Conservation (phyloP, 768 basidiomycete genomes). For the Boletus rubescentipes region DNA sequence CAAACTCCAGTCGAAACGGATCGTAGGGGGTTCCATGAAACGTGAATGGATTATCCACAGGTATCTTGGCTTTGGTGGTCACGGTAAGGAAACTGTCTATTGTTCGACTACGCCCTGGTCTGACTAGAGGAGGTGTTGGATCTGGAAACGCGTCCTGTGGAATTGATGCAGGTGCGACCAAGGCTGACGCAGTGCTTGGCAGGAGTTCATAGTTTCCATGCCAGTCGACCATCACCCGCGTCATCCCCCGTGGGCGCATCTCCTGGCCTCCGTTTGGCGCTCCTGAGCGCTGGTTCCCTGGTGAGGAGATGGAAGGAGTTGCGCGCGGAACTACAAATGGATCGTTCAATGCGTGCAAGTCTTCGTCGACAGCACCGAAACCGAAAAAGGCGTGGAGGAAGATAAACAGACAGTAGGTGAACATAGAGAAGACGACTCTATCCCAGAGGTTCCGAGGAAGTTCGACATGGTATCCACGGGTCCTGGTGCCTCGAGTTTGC, state of each 20-base stretch:
- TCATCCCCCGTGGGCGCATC: not conserved
- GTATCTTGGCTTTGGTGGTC: not conserved
- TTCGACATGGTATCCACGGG: not conserved
- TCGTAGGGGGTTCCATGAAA: constrained; percentile 18
- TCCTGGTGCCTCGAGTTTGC: not conserved
- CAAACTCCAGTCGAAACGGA: constrained; percentile 21
- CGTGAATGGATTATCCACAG: not conserved
- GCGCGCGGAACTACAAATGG: not conserved
- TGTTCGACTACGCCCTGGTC: not conserved
- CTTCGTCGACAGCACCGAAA: constrained; percentile 11
- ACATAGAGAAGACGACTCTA: constrained; percentile 23
- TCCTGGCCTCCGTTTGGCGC: not conserved
- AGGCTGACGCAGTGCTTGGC: not conserved
- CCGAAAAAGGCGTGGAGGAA: constrained; percentile 30
- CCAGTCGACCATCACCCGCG: constrained; percentile 18
- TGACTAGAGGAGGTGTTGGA: constrained; percentile 11
- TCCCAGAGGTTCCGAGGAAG: constrained; percentile 20
- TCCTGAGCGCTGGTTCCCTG: not conserved
- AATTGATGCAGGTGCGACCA: constrained; percentile 3
- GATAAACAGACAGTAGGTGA: constrained; percentile 22
- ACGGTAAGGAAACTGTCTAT: not conserved
- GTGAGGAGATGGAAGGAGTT: not conserved
- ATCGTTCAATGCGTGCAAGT: not conserved
- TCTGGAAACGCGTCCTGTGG: constrained; percentile 26
- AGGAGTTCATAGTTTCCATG: constrained; percentile 20